These are phyloP conservation scores for Boletus huronensis DNA, from an alignment of 768 basidiomycete genomes.

Conservation along the genomic window DNA sequence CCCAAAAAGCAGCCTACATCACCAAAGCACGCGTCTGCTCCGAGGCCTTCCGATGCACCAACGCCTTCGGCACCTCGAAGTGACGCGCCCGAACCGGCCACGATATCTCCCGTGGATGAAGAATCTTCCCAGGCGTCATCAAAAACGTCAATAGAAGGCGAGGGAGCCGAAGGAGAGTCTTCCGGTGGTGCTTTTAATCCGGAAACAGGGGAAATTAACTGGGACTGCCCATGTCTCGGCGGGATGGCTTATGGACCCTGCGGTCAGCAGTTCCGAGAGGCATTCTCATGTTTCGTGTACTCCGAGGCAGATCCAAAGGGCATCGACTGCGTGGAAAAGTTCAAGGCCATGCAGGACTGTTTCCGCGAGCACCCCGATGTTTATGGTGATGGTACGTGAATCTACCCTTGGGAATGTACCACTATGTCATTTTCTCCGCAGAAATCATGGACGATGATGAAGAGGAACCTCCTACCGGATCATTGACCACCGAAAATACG, in stretches of 20 bases:
- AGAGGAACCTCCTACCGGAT: slow-evolving; percentile 33
- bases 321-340: slow-evolving; percentile 96
- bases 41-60: slow-evolving; percentile 17
- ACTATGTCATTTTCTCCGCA: slow-evolving; percentile 23
- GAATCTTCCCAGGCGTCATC: slow-evolving; percentile 8
- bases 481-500: slow-evolving; percentile 1
- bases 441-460: slow-evolving; percentile 73
- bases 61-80: slow-evolving; percentile 12
- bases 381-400: slow-evolving; percentile 83
- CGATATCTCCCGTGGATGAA: not conserved
- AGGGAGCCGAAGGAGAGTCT: slow-evolving; percentile 27
- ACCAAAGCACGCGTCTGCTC: not conserved
- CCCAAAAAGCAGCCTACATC: slow-evolving; percentile 13
- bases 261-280: slow-evolving; percentile 87
- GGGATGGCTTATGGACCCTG: slow-evolving; percentile 99
- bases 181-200: slow-evolving; percentile 79
- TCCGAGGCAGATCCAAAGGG: slow-evolving; percentile 97
- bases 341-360: slow-evolving; percentile 96
- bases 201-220: slow-evolving; percentile 98
- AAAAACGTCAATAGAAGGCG: slow-evolving; percentile 16
- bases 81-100: slow-evolving; percentile 16
- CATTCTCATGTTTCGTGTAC: slow-evolving; percentile 95
- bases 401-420: not conserved
- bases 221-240: slow-evolving; percentile 98
- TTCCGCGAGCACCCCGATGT: slow-evolving; percentile 94